Evolutionary conservation across 208 protist species (phyloP).

Genomic region (Crithidia acanthocephali): DNA sequence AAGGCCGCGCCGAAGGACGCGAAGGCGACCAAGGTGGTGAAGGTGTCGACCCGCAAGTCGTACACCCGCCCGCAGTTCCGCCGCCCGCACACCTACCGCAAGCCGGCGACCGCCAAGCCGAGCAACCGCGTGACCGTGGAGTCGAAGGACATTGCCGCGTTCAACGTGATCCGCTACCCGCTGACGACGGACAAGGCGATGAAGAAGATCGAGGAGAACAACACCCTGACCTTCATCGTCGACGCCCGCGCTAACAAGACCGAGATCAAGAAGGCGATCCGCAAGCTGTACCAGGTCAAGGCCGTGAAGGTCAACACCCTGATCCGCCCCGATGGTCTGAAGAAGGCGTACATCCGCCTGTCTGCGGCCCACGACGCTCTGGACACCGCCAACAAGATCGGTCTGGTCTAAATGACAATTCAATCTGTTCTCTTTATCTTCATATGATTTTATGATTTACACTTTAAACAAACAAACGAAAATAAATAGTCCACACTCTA

Average conservation of each 20-base stretch:
- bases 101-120: slow-evolving; percentile 89
- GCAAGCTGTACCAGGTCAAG: slow-evolving; percentile 98
- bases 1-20: slow-evolving; percentile 57
- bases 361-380: slow-evolving; percentile 96
- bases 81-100: slow-evolving; percentile 96
- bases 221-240: slow-evolving; percentile 99
- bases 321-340: slow-evolving; percentile 97
- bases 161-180: slow-evolving; percentile 97
- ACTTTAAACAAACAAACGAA: neutral
- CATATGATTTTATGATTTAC: too few relatives aligned
- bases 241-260: slow-evolving; percentile 98
- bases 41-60: slow-evolving; percentile 93
- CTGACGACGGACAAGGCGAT: slow-evolving; percentile 98
- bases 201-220: slow-evolving; percentile 99
- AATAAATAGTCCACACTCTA: too few relatives aligned
- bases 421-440: neutral
- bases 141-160: slow-evolving; percentile 84
- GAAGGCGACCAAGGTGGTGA: slow-evolving; percentile 86
- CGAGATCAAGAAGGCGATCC: slow-evolving; percentile 98
- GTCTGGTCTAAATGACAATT: slow-evolving; percentile 76
- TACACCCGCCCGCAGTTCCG: slow-evolving; percentile 97
- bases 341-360: slow-evolving; percentile 99
- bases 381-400: slow-evolving; percentile 99
- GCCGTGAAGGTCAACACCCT: slow-evolving; percentile 99
- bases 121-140: slow-evolving; percentile 90